phyloP scores from a whole-genome alignment of 2,329 filamentous ascomycete genomes.

The Mariannaea elegans region DNA sequence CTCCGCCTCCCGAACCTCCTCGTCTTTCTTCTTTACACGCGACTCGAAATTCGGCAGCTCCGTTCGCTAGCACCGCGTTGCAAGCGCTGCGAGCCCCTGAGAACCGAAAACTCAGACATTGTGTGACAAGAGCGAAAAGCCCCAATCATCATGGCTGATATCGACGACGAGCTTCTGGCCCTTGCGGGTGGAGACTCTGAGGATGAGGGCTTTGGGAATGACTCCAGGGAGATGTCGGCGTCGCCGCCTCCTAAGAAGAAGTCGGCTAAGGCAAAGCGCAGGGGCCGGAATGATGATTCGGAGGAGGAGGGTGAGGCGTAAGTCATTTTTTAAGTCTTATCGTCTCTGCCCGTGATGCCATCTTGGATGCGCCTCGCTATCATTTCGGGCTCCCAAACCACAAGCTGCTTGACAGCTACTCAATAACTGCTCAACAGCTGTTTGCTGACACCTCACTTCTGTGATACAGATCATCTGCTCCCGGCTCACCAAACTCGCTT shows the following conservation, averaged over 20 bases:
- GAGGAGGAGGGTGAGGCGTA: conserved; percentile 71
- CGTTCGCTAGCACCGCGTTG: conserved; percentile 9
- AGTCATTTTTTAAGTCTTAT: conserved; percentile 35
- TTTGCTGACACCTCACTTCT: conserved; percentile 25
- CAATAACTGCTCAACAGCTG: neutral
- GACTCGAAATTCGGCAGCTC: conserved; percentile 6
- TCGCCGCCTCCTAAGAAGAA: conserved; percentile 57
- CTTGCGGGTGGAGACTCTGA: conserved; percentile 83
- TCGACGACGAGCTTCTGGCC: conserved; percentile 93
- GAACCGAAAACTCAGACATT: conserved; percentile 21
- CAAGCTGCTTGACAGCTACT: neutral
- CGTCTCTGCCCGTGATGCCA: neutral
- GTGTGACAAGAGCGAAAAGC: conserved; percentile 9
- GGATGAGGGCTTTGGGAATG: conserved; percentile 64
- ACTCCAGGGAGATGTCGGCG: conserved; percentile 63
- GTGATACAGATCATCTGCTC: conserved; percentile 69
- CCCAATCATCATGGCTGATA: conserved; percentile 74
- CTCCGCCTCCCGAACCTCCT: neutral
- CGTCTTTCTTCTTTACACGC: neutral
- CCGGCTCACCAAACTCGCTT: conserved; percentile 76
- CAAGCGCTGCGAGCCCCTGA: conserved; percentile 26
- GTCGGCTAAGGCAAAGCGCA: conserved; percentile 55
- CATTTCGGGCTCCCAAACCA: neutral
- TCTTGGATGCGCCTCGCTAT: neutral
- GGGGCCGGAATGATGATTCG: conserved; percentile 51